Conservation (phyloP, 164 flowering plant species). For the Nymphaea colorata region DNA sequence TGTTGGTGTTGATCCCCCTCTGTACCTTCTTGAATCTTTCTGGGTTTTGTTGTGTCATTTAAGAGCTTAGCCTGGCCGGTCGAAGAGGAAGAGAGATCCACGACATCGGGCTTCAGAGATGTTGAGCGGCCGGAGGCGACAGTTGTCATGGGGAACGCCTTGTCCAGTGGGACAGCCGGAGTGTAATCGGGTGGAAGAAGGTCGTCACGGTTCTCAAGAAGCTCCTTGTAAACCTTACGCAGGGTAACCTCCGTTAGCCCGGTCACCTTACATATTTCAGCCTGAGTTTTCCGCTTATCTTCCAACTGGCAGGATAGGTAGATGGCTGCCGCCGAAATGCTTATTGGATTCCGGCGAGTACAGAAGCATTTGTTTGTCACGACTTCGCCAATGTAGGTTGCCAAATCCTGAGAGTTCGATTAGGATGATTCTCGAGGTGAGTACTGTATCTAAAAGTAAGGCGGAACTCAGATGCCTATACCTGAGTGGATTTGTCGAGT, state of each 20-base stretch:
- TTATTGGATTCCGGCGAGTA: slow-evolving; percentile 93
- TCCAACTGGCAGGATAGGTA: slow-evolving; percentile 92
- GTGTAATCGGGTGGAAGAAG: slow-evolving; percentile 89
- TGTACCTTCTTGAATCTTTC: slow-evolving; percentile 20
- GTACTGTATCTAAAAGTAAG: no score
- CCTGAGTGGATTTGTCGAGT: slow-evolving; percentile 96
- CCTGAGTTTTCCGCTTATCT: slow-evolving; percentile 95
- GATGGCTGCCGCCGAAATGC: slow-evolving; percentile 98
- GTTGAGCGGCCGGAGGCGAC: slow-evolving; percentile 61
- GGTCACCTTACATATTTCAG: slow-evolving; percentile 96
- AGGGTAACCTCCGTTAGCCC: slow-evolving; percentile 97
- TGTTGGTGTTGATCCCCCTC: slow-evolving; percentile 17
- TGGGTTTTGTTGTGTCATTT: slow-evolving; percentile 11
- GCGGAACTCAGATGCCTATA: slow-evolving; percentile 9
- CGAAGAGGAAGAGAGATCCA: no score
- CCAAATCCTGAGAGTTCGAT: slow-evolving; percentile 48
- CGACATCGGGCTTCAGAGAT: neutral
- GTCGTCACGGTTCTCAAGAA: slow-evolving; percentile 92
- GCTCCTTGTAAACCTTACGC: slow-evolving; percentile 91
- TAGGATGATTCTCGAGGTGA: neutral
- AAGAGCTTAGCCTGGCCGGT: no score
- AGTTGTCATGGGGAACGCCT: slow-evolving; percentile 86
- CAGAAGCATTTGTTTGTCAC: slow-evolving; percentile 99
- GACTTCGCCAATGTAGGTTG: slow-evolving; percentile 98
- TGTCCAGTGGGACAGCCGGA: slow-evolving; percentile 94